Evolutionary conservation across 306 rosid genomes (phyloP).

Genomic region (Trifolium repens): DNA sequence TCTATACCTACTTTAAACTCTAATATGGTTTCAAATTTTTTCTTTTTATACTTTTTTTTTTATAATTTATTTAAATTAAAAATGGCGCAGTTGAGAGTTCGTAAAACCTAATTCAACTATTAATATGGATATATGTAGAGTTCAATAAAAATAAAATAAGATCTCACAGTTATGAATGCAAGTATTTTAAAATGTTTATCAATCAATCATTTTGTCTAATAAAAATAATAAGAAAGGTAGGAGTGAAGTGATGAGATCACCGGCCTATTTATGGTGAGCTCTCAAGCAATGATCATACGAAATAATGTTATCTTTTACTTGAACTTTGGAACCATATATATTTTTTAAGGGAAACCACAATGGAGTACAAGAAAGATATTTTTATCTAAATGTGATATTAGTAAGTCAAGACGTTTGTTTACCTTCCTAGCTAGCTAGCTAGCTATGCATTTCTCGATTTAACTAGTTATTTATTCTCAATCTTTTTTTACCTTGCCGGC

Average conservation of each 20-base stretch:
- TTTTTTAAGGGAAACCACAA: conserved; percentile 25
- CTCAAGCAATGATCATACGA: not conserved
- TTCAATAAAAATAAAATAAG: too few relatives aligned
- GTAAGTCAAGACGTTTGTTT: conserved; percentile 28
- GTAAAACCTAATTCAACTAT: too few relatives aligned
- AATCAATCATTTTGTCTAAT: too few relatives aligned
- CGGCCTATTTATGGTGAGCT: not conserved
- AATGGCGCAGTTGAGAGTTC: too few relatives aligned
- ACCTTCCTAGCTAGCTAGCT: conserved; percentile 25
- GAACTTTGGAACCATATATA: conserved; percentile 12
- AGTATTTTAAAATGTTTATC: too few relatives aligned
- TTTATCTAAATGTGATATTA: conserved; percentile 2
- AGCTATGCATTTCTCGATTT: conserved; percentile 29
- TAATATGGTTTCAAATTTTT: too few relatives aligned
- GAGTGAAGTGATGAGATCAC: not conserved
- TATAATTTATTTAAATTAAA: too few relatives aligned
- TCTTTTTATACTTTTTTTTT: too few relatives aligned
- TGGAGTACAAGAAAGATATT: conserved; percentile 22
- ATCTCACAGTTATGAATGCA: too few relatives aligned
- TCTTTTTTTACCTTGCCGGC: not conserved
- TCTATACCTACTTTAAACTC: too few relatives aligned
- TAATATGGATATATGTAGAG: too few relatives aligned
- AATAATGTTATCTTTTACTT: conserved; percentile 15
- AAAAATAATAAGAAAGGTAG: too few relatives aligned
- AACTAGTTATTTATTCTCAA: conserved; percentile 8